Percentiles rank a stretch among this genome's conserved stretches.
Evolutionary conservation across 2,329 filamentous ascomycete species (phyloP).

Genomic region (Xylaria sp.): DNA sequence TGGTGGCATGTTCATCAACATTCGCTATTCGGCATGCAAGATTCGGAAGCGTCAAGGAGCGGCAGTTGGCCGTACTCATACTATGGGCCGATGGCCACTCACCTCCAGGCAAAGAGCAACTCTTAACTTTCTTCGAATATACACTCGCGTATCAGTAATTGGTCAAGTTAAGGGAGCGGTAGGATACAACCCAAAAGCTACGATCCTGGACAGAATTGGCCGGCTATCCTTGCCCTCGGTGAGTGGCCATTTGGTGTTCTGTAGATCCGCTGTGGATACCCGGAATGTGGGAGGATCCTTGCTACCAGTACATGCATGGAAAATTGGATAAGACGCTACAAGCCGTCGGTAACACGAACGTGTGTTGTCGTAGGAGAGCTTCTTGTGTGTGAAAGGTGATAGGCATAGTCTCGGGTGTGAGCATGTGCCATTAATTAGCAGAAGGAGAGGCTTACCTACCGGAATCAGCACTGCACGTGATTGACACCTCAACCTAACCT

Average conservation of each 20-base stretch:
- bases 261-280: slow-evolving; percentile 41
- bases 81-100: slow-evolving; percentile 44
- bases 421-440: slow-evolving; percentile 20
- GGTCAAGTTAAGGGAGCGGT: background rate
- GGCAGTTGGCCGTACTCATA: slow-evolving; percentile 46
- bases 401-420: slow-evolving; percentile 4
- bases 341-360: slow-evolving; percentile 40
- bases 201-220: slow-evolving; percentile 10
- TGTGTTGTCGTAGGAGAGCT: slow-evolving; percentile 7
- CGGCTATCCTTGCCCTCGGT: slow-evolving; percentile 30
- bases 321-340: slow-evolving; percentile 45
- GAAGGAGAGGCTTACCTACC: background rate
- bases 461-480: background rate
- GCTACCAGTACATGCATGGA: slow-evolving; percentile 40
- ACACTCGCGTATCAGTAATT: slow-evolving; percentile 5
- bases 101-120: background rate
- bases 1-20: slow-evolving; percentile 12
- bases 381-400: background rate
- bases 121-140: background rate
- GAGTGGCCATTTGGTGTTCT: slow-evolving; percentile 38
- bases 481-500: background rate
- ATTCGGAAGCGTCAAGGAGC: slow-evolving; percentile 37
- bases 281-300: slow-evolving; percentile 45
- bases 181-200: background rate
- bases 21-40: slow-evolving; percentile 32